Evolutionary conservation across 2,329 filamentous ascomycete species (phyloP), one percentile per base, ranked within the genome.

Genomic region (Ascosphaera apis): DNA sequence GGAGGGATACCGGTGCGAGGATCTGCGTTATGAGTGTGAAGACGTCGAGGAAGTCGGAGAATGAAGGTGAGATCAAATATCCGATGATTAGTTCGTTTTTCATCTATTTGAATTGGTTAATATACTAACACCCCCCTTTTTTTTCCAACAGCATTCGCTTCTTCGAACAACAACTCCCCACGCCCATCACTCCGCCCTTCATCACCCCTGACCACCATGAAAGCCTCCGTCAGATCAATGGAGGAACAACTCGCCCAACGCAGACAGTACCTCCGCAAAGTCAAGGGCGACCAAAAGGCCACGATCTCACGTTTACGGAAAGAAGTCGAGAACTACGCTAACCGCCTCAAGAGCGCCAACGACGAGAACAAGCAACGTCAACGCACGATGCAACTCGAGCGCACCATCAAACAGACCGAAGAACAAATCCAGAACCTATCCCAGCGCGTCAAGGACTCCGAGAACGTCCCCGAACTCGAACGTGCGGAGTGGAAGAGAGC

Each of bases 151-250:
- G 21, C 21, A 25, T 25, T 6, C 11, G 21, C 21, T 6, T 25
- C 21, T 11, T 11, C 21, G 21, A 25, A 11, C 21, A 25, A 25
- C 21, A 25, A 25, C 11, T 6, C 21, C 37, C 60, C 64, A 34
- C 67, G 69, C 41, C 66, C 68, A 41, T 61, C 66, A 19, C 60
- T 73, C 37, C 65, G 69, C 31, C 71, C 71, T 33, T 69, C 69
- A 28, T 75, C 71, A 16, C 71, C 71, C 12, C 67, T 65, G 11
- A 73, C 71, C 12, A 75, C 71, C 1, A 55, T 76, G 35, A 72
- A 66, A 49, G 72, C 73, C 40, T 74, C 71, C 5, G 72, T 76
- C 37, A 57, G 65, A 41, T 67, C 69, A 28, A 67, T 67, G 28
- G 69, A 75, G 47, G 58, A 62, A 36, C 71, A 70, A 45, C 53